These are phyloP conservation scores for Dichomitus squalens DNA, from an alignment of 1,284 basidiomycete genomes.

Conservation along the genomic window DNA sequence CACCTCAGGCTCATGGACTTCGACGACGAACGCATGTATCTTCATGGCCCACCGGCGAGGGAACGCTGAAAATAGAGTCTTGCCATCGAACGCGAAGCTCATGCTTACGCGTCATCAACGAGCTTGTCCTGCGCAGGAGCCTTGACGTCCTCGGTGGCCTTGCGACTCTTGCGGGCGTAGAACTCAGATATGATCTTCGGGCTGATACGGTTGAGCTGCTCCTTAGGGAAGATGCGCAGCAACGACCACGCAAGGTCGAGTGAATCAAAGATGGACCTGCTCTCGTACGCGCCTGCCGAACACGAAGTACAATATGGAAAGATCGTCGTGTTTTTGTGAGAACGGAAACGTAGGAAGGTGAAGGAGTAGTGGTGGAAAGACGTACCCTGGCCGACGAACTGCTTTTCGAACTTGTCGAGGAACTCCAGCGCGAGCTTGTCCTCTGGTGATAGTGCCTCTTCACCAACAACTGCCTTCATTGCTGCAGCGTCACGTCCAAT, in stretches of 20 bases:
- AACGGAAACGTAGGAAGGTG: slow-evolving; percentile 2
- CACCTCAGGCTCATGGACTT: background rate
- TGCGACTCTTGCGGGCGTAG: slow-evolving; percentile 80
- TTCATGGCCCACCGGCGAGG: background rate
- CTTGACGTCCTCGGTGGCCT: slow-evolving; percentile 53
- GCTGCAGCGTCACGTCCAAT: slow-evolving; percentile 97
- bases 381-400: slow-evolving; percentile 92
- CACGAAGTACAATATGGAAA: slow-evolving; percentile 4
- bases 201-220: slow-evolving; percentile 95
- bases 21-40: background rate
- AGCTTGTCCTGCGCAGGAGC: slow-evolving; percentile 54
- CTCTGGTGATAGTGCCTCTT: slow-evolving; percentile 93
- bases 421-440: slow-evolving; percentile 95
- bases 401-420: slow-evolving; percentile 91
- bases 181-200: slow-evolving; percentile 90
- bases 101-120: slow-evolving; percentile 48
- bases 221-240: slow-evolving; percentile 98
- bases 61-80: slow-evolving; percentile 1
- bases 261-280: slow-evolving; percentile 96
- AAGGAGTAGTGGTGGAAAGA: slow-evolving; percentile 3
- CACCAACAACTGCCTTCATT: slow-evolving; percentile 99
- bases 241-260: slow-evolving; percentile 97
- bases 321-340: slow-evolving; percentile 1
- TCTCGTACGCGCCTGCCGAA: slow-evolving; percentile 84
- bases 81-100: background rate